A percentile compares a stretch with the other conserved stretches of the same genome.
Conservation (phyloP, 192 early-diverging fungal species). For the Backusella morwellensis region DNA sequence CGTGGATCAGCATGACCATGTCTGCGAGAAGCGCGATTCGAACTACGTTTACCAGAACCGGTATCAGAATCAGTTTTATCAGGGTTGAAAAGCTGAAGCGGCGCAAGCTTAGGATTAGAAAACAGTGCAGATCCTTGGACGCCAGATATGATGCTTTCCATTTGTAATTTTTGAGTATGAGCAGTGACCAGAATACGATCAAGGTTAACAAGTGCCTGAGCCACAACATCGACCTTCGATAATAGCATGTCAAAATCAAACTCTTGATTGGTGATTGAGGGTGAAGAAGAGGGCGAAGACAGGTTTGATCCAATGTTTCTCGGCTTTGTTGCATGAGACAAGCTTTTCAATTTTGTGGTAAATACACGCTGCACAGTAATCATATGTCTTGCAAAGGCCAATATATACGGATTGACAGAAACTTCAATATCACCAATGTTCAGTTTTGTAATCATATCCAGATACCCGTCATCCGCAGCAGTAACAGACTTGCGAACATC, state of each 20-base stretch:
- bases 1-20: not conserved
- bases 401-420: constrained; percentile 47
- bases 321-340: constrained; percentile 27
- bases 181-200: constrained; percentile 43
- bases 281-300: not conserved
- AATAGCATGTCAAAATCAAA: constrained; percentile 14
- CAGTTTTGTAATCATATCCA: constrained; percentile 43
- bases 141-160: constrained; percentile 38
- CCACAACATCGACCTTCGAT: constrained; percentile 44
- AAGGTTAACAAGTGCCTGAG: constrained; percentile 42
- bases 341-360: constrained; percentile 30
- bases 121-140: constrained; percentile 44
- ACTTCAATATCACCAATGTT: constrained; percentile 35
- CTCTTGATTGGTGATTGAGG: constrained; percentile 13
- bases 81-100: not conserved
- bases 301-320: not conserved
- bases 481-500: not conserved
- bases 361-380: constrained; percentile 55
- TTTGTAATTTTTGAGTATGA: constrained; percentile 43
- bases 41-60: constrained; percentile 30
- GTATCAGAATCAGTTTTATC: constrained; percentile 32
- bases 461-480: constrained; percentile 31
- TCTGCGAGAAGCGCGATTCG: constrained; percentile 20
- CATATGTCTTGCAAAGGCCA: constrained; percentile 57
- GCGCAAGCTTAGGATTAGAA: constrained; percentile 35